These are phyloP conservation scores for Lentinus tigrinus DNA, from an alignment of 768 basidiomycete species.

Conservation along the genomic window DNA sequence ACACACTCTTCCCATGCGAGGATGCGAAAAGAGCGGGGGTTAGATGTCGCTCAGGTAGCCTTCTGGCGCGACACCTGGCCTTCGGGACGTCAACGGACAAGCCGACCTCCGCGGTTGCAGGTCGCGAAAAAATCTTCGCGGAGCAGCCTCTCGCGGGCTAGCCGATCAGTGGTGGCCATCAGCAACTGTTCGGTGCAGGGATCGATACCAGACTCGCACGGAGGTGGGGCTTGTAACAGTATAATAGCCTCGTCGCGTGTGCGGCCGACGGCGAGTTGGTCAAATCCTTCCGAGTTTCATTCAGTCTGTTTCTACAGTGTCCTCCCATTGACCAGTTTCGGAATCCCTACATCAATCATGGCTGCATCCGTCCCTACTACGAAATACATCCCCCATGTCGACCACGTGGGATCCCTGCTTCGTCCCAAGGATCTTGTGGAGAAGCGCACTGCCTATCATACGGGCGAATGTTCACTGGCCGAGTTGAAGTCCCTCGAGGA, in stretches of 20 bases:
- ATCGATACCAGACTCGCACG: too few species aligned
- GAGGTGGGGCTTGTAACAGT: too few species aligned
- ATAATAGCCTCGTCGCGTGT: too few species aligned
- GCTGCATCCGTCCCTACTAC: not conserved
- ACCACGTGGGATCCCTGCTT: slow-evolving; percentile 63
- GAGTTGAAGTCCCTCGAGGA: slow-evolving; percentile 51
- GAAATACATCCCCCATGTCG: slow-evolving; percentile 30
- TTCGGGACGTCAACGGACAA: not conserved
- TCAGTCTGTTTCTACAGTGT: too few species aligned
- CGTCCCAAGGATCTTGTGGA: slow-evolving; percentile 49
- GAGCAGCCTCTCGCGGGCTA: too few species aligned
- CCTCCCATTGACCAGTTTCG: too few species aligned
- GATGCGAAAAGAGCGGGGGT: not conserved
- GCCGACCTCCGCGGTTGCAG: not conserved
- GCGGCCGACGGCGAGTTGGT: too few species aligned
- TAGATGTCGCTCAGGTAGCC: not conserved
- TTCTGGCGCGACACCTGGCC: not conserved
- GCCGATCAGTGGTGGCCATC: too few species aligned
- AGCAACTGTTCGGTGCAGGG: too few species aligned
- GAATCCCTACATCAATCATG: not conserved
- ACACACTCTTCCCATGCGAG: not conserved
- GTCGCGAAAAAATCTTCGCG: too few species aligned
- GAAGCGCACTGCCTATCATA: slow-evolving; percentile 43
- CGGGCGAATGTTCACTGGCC: slow-evolving; percentile 36
- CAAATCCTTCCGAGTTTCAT: too few species aligned